Percentiles rank a stretch among this genome's conserved stretches.
phyloP scores from a whole-genome alignment of 352 stramenopile genomes.

The Nothophytophthora sp. region DNA sequence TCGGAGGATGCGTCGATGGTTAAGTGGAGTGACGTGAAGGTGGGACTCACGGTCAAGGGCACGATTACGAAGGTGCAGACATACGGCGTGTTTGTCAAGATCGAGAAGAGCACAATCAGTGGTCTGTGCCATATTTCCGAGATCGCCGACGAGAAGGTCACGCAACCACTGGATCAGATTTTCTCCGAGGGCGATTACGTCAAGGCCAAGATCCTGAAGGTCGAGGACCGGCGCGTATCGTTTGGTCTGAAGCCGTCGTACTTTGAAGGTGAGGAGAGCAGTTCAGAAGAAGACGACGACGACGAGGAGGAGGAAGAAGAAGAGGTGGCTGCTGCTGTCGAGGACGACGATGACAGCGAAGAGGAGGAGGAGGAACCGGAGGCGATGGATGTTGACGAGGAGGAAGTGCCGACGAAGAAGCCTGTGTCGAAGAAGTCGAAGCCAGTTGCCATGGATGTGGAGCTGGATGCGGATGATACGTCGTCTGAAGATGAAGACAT shows the following conservation, averaged over 20 bases:
- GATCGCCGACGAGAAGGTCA: constrained; percentile 94
- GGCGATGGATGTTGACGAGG: constrained; percentile 53
- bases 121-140: constrained; percentile 97
- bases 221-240: constrained; percentile 90
- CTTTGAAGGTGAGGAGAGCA: constrained; percentile 93
- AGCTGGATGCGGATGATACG: constrained; percentile 55
- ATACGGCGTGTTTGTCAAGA: constrained; percentile 96
- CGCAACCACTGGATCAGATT: constrained; percentile 90
- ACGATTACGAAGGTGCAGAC: constrained; percentile 95
- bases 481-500: constrained; percentile 67
- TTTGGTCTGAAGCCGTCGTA: constrained; percentile 98
- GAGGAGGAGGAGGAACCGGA: constrained; percentile 46
- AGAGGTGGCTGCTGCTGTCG: constrained; percentile 33
- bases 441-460: constrained; percentile 33
- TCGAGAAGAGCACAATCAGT: constrained; percentile 95
- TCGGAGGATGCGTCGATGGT: constrained; percentile 87
- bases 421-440: constrained; percentile 33
- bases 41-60: constrained; percentile 93
- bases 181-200: constrained; percentile 96
- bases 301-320: constrained; percentile 65
- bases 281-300: constrained; percentile 80
- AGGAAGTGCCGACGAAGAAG: constrained; percentile 46
- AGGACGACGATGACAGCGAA: constrained; percentile 44
- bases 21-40: constrained; percentile 89
- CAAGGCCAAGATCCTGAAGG: constrained; percentile 96